Percentiles rank a stretch among this genome's conserved stretches.
Conservation (phyloP, 1,139 yeast genomes). For the Blastobotrys proliferans region DNA sequence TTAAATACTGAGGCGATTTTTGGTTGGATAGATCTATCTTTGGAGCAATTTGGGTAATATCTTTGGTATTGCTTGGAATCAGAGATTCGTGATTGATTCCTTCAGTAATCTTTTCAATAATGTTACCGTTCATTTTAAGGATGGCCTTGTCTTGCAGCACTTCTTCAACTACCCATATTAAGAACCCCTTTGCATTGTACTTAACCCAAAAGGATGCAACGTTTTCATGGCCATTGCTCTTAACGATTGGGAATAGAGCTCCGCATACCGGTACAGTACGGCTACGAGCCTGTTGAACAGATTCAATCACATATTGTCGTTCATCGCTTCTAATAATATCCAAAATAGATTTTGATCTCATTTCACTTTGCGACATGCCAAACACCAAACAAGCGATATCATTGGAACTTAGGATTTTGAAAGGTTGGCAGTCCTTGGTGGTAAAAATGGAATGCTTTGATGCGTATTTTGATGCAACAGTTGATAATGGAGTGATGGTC, state of each 20-base stretch:
- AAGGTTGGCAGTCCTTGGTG: conserved; percentile 69
- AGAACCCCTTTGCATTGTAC: conserved; percentile 53
- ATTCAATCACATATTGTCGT: conserved; percentile 6
- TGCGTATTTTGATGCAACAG: conserved; percentile 31
- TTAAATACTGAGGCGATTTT: too few relatives aligned
- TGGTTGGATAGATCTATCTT: neutral
- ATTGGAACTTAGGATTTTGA: conserved; percentile 78
- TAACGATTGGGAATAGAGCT: conserved; percentile 47
- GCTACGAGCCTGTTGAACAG: conserved; percentile 4
- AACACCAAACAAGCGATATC: conserved; percentile 86
- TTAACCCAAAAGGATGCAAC: conserved; percentile 72
- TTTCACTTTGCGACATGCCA: conserved; percentile 67
- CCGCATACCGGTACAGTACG: conserved; percentile 49
- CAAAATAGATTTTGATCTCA: conserved; percentile 60
- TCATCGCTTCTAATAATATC: conserved; percentile 45
- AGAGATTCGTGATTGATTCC: conserved; percentile 6
- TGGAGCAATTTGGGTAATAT: neutral
- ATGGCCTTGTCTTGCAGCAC: conserved; percentile 79
- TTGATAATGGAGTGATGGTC: conserved; percentile 25
- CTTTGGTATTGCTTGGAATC: neutral
- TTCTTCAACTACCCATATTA: conserved; percentile 84
- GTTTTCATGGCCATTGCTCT: conserved; percentile 37
- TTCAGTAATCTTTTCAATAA: conserved; percentile 1
- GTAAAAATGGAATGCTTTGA: conserved; percentile 64
- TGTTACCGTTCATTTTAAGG: conserved; percentile 34